Evolutionary conservation across 2,329 filamentous ascomycete species (phyloP).

Genomic region (Cadophora gregata): DNA sequence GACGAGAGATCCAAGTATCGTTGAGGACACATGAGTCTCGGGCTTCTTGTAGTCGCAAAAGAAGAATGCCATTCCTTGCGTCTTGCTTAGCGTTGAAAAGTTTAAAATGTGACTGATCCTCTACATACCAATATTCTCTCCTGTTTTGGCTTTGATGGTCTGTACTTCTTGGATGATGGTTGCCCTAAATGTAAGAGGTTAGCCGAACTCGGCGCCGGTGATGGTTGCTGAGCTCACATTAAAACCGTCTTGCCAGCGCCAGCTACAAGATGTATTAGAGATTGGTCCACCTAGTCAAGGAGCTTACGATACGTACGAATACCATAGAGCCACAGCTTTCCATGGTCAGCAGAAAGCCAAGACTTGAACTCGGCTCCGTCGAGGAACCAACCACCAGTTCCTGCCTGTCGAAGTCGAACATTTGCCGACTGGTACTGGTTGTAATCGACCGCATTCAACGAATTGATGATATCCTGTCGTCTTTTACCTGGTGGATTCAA

Average conservation of each 20-base stretch:
- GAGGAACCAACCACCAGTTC: not conserved
- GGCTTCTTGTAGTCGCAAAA: not conserved
- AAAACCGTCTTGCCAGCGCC: not conserved
- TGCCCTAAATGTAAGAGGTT: not conserved
- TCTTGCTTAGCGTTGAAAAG: too few species aligned
- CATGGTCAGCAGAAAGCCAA: not conserved
- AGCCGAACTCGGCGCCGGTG: not conserved
- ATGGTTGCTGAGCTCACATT: not conserved
- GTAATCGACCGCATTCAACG: too few species aligned
- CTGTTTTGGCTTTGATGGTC: not conserved
- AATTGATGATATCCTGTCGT: too few species aligned
- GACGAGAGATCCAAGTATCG: not conserved
- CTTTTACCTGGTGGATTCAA: too few species aligned
- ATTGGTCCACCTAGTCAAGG: too few species aligned
- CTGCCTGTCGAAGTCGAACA: not conserved
- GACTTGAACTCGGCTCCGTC: not conserved
- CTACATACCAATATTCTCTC: not conserved
- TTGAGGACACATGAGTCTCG: not conserved
- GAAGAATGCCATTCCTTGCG: not conserved
- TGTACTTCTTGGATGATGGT: conserved; percentile 1
- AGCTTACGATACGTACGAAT: not conserved
- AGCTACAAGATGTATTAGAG: not conserved
- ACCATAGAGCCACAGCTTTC: not conserved
- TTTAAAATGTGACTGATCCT: too few species aligned
- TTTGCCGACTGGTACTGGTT: not conserved